Conservation (phyloP, 768 basidiomycete genomes). For the Rossbeevera mucosa region DNA sequence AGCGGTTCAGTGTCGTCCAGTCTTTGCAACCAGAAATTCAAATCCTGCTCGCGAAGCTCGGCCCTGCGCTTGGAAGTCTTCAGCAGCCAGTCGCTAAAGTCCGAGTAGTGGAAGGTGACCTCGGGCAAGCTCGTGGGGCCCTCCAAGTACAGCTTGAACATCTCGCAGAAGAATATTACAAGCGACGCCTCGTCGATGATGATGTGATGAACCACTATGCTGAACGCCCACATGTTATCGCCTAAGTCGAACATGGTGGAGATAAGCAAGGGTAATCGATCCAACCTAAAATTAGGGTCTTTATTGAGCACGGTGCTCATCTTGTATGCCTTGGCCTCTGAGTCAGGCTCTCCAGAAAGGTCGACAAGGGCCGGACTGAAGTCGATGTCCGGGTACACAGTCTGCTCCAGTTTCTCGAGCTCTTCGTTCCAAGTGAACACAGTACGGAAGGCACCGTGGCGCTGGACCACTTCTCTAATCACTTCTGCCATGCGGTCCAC, state of each 20-base stretch:
- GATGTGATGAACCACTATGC: constrained; percentile 29
- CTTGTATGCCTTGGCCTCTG: constrained; percentile 26
- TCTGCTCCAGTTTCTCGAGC: constrained; percentile 27
- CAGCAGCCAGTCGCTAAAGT: constrained; percentile 23
- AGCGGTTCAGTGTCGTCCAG: constrained; percentile 17
- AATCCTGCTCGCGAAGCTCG: constrained; percentile 23
- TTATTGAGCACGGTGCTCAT: constrained; percentile 26
- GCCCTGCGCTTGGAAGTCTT: constrained; percentile 25
- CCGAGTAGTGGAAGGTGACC: constrained; percentile 17
- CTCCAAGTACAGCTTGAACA: constrained; percentile 26
- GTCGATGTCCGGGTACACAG: constrained; percentile 26
- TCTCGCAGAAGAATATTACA: constrained; percentile 28
- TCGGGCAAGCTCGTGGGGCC: constrained; percentile 24
- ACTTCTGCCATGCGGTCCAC: constrained; percentile 26
- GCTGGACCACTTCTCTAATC: constrained; percentile 24
- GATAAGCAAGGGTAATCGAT: constrained; percentile 23
- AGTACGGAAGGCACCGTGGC: constrained; percentile 29
- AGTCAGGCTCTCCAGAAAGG: constrained; percentile 25
- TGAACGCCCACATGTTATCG: constrained; percentile 24
- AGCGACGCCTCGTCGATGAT: constrained; percentile 30
- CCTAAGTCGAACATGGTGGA: constrained; percentile 26
- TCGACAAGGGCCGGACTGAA: constrained; percentile 22
- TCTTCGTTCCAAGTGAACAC: constrained; percentile 29
- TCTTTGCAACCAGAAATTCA: constrained; percentile 24
- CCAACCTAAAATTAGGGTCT: constrained; percentile 23